phyloP scores from a whole-genome alignment of 179 eudicot genomes.

The Nepenthes alata region DNA sequence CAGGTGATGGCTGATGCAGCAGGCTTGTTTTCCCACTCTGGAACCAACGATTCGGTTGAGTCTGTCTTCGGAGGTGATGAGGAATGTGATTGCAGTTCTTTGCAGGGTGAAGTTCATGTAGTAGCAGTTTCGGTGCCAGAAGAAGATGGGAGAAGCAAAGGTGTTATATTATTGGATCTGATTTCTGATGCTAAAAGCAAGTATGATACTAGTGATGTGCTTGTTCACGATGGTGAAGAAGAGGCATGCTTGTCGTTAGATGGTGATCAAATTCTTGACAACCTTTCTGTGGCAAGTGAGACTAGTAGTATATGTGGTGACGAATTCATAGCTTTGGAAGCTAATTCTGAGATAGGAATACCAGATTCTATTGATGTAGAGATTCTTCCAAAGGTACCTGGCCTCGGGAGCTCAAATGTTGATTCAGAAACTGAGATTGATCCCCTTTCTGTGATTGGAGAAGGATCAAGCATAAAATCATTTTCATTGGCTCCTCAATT shows the following conservation, averaged over 20 bases:
- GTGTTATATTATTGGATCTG: constrained; percentile 6
- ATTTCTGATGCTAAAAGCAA: constrained; percentile 19
- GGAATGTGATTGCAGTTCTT: constrained; percentile 10
- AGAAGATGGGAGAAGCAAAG: constrained; percentile 7
- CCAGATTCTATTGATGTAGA: constrained; percentile 13
- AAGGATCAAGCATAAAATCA: constrained; percentile 10
- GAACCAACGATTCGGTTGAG: constrained; percentile 8
- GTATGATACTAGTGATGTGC: constrained; percentile 10
- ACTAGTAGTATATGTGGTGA: constrained; percentile 31
- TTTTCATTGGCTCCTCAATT: constrained; percentile 9
- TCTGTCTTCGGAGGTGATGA: constrained; percentile 14
- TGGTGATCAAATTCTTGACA: constrained; percentile 21
- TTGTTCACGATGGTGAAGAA: constrained; percentile 29
- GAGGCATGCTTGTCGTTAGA: constrained; percentile 31
- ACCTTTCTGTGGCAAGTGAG: constrained; percentile 24
- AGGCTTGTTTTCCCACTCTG: constrained; percentile 14
- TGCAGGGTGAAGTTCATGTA: constrained; percentile 13
- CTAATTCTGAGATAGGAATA: constrained; percentile 16
- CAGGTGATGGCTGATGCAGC: constrained; percentile 16
- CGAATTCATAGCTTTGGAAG: constrained; percentile 18
- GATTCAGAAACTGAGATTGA: constrained; percentile 7
- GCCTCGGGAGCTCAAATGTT: constrained; percentile 8
- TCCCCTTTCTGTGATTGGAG: constrained; percentile 14
- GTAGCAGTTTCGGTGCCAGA: constrained; percentile 8
- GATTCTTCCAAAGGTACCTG: constrained; percentile 8